A percentile compares a stretch with the other conserved stretches of the same genome.
Evolutionary conservation across 164 flowering plant genomes (phyloP).

Genomic region (Sedum album): DNA sequence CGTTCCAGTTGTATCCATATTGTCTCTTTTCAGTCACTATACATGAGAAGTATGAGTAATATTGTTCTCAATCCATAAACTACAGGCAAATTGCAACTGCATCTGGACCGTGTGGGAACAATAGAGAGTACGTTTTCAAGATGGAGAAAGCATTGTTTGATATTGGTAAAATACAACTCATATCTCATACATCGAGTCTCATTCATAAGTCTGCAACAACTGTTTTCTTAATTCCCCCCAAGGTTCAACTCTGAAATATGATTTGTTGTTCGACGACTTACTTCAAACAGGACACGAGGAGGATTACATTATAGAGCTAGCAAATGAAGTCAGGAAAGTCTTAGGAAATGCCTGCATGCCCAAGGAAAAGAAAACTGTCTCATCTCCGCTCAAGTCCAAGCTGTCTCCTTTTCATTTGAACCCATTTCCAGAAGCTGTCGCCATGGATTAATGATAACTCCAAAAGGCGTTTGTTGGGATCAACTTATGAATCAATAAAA

Average conservation of each 20-base stretch:
- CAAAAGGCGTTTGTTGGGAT: background rate
- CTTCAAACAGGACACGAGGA: constrained; percentile 67
- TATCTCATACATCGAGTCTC: background rate
- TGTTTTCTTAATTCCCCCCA: background rate
- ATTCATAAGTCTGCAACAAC: too few species aligned
- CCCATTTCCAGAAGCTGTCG: constrained; percentile 4
- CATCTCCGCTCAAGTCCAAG: constrained; percentile 21
- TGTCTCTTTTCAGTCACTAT: background rate
- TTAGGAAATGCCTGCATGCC: constrained; percentile 26
- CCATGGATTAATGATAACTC: background rate
- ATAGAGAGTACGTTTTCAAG: constrained; percentile 75
- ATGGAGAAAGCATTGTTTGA: constrained; percentile 79
- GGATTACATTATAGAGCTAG: constrained; percentile 70
- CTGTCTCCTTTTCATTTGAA: background rate
- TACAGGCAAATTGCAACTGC: constrained; percentile 95
- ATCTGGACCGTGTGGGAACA: constrained; percentile 86
- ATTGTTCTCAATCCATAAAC: background rate
- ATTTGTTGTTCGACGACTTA: background rate
- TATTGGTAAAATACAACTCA: constrained; percentile 39
- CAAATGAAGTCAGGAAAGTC: constrained; percentile 85
- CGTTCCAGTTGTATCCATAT: background rate
- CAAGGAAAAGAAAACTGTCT: constrained; percentile 29
- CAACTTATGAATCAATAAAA: background rate
- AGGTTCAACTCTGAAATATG: background rate
- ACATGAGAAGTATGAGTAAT: background rate